A percentile compares a stretch with the other conserved stretches of the same genome.
Evolutionary conservation across 2,329 filamentous ascomycete species (phyloP).

Genomic region (Elsinoe necatrix): DNA sequence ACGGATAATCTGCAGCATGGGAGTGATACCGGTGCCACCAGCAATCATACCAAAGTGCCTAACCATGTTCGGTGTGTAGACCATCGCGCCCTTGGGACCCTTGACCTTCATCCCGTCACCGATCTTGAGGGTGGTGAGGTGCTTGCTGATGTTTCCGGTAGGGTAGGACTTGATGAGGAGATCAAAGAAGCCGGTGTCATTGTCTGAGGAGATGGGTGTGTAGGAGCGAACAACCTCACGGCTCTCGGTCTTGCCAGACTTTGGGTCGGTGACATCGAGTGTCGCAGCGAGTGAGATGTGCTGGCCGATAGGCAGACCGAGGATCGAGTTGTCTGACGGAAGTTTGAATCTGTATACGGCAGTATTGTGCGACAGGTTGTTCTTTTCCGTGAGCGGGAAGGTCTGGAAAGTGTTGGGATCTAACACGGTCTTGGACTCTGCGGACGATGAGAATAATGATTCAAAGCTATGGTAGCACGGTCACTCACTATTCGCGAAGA

Average conservation of each 20-base stretch:
- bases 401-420: slow-evolving; percentile 84
- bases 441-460: slow-evolving; percentile 8
- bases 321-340: slow-evolving; percentile 66
- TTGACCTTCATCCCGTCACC: slow-evolving; percentile 83
- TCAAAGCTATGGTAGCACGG: background rate
- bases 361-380: slow-evolving; percentile 91
- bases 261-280: slow-evolving; percentile 56
- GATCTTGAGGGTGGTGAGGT: slow-evolving; percentile 73
- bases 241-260: slow-evolving; percentile 58
- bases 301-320: slow-evolving; percentile 67
- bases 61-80: slow-evolving; percentile 95
- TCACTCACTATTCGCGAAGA: slow-evolving; percentile 58
- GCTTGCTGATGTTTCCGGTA: slow-evolving; percentile 92
- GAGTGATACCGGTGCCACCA: slow-evolving; percentile 93
- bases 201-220: slow-evolving; percentile 83
- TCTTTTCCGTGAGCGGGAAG: slow-evolving; percentile 91
- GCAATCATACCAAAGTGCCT: slow-evolving; percentile 96
- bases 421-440: slow-evolving; percentile 72
- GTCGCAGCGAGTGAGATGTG: slow-evolving; percentile 91
- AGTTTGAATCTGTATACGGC: slow-evolving; percentile 97
- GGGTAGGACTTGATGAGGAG: slow-evolving; percentile 97
- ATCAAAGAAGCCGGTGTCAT: slow-evolving; percentile 86
- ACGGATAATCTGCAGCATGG: slow-evolving; percentile 93
- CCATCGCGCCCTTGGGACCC: slow-evolving; percentile 95
- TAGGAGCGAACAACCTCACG: slow-evolving; percentile 89